A percentile compares a stretch with the other conserved stretches of the same genome.
These are phyloP conservation scores for Leucocoprinus leucothites DNA, from an alignment of 768 basidiomycete genomes.

Conservation along the genomic window DNA sequence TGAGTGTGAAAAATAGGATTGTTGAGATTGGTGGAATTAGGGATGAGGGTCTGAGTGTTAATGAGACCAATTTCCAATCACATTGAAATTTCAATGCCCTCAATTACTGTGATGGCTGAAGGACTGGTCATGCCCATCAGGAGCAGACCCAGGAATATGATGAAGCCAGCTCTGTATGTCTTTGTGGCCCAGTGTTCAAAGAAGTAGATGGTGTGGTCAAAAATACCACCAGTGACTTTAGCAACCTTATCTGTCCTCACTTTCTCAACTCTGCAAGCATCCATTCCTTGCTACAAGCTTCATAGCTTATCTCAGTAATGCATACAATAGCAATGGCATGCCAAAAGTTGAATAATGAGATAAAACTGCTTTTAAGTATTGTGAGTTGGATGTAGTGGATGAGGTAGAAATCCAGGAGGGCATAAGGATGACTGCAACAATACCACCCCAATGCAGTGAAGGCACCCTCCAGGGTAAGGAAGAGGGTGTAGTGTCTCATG, in stretches of 20 bases:
- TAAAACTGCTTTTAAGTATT: background rate
- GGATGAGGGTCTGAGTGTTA: background rate
- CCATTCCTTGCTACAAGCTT: background rate
- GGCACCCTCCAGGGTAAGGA: background rate
- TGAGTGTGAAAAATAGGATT: background rate
- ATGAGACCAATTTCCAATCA: slow-evolving; percentile 5
- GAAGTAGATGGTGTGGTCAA: background rate
- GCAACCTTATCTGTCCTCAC: background rate
- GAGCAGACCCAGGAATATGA: background rate
- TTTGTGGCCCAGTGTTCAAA: background rate
- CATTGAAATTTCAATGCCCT: too few species aligned
- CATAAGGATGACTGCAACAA: background rate
- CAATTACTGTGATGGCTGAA: too few species aligned
- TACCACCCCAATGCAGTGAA: background rate
- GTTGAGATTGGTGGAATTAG: background rate
- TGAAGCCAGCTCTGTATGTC: background rate
- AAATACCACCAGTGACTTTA: background rate
- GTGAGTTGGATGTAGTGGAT: background rate
- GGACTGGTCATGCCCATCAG: background rate
- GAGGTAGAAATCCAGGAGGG: too few species aligned
- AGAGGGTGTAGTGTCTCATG: background rate
- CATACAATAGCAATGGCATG: background rate
- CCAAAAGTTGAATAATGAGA: background rate
- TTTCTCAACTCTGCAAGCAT: background rate
- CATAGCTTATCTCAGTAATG: background rate